Conservation (phyloP, 225 moss, liverwort and hornwort species). For the Anthoceros angustus region DNA sequence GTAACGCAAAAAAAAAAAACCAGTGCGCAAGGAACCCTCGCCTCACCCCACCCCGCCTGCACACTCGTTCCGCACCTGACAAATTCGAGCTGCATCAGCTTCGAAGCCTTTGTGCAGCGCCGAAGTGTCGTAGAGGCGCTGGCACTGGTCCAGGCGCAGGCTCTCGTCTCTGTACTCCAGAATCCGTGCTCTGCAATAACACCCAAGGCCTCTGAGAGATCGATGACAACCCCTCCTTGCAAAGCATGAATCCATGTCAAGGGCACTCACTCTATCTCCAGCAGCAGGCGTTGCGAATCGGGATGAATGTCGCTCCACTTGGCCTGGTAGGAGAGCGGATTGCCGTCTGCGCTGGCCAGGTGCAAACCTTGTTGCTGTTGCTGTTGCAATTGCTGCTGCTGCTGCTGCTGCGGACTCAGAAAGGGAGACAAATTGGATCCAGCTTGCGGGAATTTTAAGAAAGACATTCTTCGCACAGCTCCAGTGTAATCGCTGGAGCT, state of each 20-base stretch:
- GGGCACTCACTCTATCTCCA: constrained; percentile 63
- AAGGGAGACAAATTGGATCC: constrained; percentile 9
- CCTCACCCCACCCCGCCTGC: constrained; percentile 1
- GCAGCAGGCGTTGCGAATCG: constrained; percentile 73
- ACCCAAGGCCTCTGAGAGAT: background rate
- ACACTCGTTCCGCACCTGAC: constrained; percentile 47
- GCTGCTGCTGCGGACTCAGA: constrained; percentile 19
- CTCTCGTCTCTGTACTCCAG: constrained; percentile 86
- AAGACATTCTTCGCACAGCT: background rate
- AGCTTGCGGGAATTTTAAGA: background rate
- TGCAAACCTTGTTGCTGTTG: constrained; percentile 40
- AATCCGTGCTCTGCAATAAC: constrained; percentile 51
- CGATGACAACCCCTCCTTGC: background rate
- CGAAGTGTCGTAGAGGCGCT: constrained; percentile 54
- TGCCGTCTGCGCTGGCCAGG: constrained; percentile 44
- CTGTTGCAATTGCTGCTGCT: constrained; percentile 38
- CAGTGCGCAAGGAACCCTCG: background rate
- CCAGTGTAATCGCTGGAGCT: too few species aligned
- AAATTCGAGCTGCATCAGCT: constrained; percentile 73
- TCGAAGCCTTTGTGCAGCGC: constrained; percentile 82
- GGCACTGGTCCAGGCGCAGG: constrained; percentile 76
- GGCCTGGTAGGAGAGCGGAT: constrained; percentile 75
- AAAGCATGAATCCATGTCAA: background rate
- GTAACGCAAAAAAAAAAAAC: background rate
- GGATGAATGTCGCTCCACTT: constrained; percentile 84